Evolutionary conservation across 2,329 filamentous ascomycete species (phyloP).

Genomic region (Endothia cerciana): DNA sequence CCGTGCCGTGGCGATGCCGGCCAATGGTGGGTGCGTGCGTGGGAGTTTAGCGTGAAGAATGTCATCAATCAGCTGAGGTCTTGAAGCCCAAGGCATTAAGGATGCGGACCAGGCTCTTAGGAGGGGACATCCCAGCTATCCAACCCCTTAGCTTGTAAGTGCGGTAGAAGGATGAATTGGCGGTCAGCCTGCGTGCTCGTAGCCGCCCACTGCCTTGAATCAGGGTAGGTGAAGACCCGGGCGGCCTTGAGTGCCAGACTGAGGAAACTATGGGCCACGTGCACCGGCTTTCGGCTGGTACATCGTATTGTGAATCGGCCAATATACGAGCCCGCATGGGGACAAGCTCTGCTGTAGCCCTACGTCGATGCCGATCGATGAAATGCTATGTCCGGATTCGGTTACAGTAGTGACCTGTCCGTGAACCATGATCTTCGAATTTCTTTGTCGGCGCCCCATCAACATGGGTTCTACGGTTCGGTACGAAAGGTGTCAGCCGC

Average conservation of each 20-base stretch:
- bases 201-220: constrained; percentile 33
- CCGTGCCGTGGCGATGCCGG: background rate
- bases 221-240: constrained; percentile 20
- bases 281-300: constrained; percentile 3
- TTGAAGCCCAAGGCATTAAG: constrained; percentile 7
- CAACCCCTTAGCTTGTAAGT: constrained; percentile 20
- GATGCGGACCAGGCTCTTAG: background rate
- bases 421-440: constrained; percentile 47
- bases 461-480: constrained; percentile 33
- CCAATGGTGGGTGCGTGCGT: constrained; percentile 1
- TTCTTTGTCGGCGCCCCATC: constrained; percentile 30
- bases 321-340: constrained; percentile 9
- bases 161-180: constrained; percentile 47
- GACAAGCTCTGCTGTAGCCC: constrained; percentile 15
- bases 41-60: constrained; percentile 3
- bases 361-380: constrained; percentile 15
- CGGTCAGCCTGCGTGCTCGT: constrained; percentile 48
- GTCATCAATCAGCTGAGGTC: background rate
- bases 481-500: constrained; percentile 30
- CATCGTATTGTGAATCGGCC: constrained; percentile 1
- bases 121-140: constrained; percentile 5
- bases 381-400: constrained; percentile 3
- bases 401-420: constrained; percentile 38
- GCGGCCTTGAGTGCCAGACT: constrained; percentile 31
- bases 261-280: constrained; percentile 8